A percentile compares a stretch with the other conserved stretches of the same genome.
phyloP scores from a whole-genome alignment of 257 asterid species.

The Ligustrum vulgare region DNA sequence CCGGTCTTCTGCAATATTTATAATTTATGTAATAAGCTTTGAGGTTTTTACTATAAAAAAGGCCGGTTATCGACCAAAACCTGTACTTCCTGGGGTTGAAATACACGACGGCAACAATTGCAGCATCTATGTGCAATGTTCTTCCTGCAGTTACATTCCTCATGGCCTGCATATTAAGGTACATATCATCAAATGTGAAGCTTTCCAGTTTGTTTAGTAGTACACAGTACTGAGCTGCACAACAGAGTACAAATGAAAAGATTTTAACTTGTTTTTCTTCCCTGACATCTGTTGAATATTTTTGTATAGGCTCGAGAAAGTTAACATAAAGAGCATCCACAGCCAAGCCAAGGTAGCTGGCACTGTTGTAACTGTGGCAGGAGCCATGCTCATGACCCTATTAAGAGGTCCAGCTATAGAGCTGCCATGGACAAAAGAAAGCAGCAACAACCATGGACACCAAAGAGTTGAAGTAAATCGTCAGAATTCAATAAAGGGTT shows the following conservation, averaged over 20 bases:
- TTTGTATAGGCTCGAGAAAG: conserved; percentile 66
- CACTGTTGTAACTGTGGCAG: conserved; percentile 74
- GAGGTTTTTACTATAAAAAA: conserved; percentile 22
- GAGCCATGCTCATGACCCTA: conserved; percentile 94
- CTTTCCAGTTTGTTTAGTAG: neutral
- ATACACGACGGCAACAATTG: conserved; percentile 89
- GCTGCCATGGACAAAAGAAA: conserved; percentile 67
- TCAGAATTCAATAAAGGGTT: conserved; percentile 72
- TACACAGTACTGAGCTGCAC: neutral
- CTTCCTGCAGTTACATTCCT: conserved; percentile 93
- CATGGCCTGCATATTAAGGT: conserved; percentile 88
- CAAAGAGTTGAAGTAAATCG: conserved; percentile 41
- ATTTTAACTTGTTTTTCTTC: neutral
- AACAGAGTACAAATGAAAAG: no score
- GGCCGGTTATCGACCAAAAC: conserved; percentile 94
- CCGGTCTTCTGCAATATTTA: neutral
- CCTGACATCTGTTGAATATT: neutral
- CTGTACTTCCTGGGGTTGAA: conserved; percentile 89
- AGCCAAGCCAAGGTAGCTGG: conserved; percentile 92
- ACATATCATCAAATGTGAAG: neutral
- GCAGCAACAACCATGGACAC: conserved; percentile 17
- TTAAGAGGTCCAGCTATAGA: conserved; percentile 58
- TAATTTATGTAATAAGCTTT: neutral
- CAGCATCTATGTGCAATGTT: conserved; percentile 86
- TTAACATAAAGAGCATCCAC: conserved; percentile 60